A percentile compares a stretch with the other conserved stretches of the same genome.
Conservation (phyloP, 2,329 filamentous ascomycete genomes). For the Botrytis fragariae region DNA sequence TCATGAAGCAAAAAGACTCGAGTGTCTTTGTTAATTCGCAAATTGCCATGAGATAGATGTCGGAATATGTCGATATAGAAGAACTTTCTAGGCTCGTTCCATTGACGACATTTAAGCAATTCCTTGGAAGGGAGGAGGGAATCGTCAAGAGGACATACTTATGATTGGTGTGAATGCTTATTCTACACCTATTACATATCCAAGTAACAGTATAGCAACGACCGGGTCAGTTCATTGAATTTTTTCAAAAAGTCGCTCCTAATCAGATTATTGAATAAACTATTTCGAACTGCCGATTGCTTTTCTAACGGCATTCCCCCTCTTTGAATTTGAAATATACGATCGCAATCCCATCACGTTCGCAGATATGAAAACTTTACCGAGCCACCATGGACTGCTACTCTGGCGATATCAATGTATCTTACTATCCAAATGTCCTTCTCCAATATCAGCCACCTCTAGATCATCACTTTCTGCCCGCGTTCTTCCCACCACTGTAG, state of each 20-base stretch:
- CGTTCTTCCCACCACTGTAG: not conserved
- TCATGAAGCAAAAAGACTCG: not conserved
- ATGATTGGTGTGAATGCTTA: not conserved
- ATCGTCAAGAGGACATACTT: not conserved
- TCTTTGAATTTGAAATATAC: not conserved
- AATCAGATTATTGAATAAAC: not conserved
- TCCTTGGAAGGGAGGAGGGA: not conserved
- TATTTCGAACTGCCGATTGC: not conserved
- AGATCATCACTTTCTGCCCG: not conserved
- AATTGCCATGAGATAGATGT: not conserved
- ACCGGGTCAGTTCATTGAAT: not conserved
- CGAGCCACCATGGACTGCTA: not conserved
- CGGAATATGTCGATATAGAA: not conserved
- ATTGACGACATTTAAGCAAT: not conserved
- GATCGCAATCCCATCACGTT: not conserved
- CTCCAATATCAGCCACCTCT: not conserved
- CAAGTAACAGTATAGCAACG: not conserved
- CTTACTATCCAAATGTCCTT: not conserved
- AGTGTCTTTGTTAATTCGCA: conserved; percentile 1
- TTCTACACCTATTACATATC: not conserved
- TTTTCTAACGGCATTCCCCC: not conserved
- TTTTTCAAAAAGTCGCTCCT: not conserved
- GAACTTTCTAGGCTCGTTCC: not conserved
- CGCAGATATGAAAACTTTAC: fast-evolving
- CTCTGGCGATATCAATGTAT: not conserved